Percentiles rank a stretch among this genome's conserved stretches.
Evolutionary conservation across 495 filamentous ascomycete species (phyloP).

Genomic region (Clohesyomyces aquaticus): DNA sequence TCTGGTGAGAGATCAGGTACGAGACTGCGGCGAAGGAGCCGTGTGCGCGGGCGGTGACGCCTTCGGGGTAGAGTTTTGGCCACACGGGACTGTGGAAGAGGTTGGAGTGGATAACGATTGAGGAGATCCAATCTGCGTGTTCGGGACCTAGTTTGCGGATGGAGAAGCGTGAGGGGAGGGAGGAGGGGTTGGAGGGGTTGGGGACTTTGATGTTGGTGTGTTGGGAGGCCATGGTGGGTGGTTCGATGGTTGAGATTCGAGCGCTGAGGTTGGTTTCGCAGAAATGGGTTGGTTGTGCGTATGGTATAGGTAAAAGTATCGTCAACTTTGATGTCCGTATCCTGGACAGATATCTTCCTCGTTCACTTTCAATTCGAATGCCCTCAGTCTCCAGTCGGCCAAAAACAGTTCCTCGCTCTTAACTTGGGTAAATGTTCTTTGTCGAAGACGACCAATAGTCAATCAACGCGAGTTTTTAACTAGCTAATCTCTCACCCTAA

Average conservation of each 20-base stretch:
- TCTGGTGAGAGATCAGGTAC: slow-evolving; percentile 44
- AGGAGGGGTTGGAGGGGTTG: slow-evolving; percentile 34
- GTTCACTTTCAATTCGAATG: too few relatives aligned
- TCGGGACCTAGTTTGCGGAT: slow-evolving; percentile 47
- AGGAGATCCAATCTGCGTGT: slow-evolving; percentile 48
- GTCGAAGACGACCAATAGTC: too few relatives aligned
- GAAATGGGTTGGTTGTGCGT: too few relatives aligned
- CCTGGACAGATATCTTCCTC: too few relatives aligned
- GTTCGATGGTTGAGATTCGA: too few relatives aligned
- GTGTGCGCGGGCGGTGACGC: slow-evolving; percentile 40
- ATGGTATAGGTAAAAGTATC: too few relatives aligned
- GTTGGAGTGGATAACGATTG: slow-evolving; percentile 49
- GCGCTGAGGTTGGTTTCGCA: not conserved
- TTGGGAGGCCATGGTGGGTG: slow-evolving; percentile 10
- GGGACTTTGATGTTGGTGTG: slow-evolving; percentile 26
- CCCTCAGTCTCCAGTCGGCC: too few relatives aligned
- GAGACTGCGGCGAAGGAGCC: slow-evolving; percentile 12
- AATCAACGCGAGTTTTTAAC: too few relatives aligned
- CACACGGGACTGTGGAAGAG: slow-evolving; percentile 49
- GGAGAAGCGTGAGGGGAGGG: slow-evolving; percentile 43
- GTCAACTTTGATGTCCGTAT: too few relatives aligned
- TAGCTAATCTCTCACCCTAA: too few relatives aligned
- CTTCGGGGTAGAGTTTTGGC: slow-evolving; percentile 42
- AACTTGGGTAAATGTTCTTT: too few relatives aligned
- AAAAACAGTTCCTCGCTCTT: too few relatives aligned